Evolutionary conservation across 441 rosid genomes (phyloP).

Genomic region (Euphorbia corollata): DNA sequence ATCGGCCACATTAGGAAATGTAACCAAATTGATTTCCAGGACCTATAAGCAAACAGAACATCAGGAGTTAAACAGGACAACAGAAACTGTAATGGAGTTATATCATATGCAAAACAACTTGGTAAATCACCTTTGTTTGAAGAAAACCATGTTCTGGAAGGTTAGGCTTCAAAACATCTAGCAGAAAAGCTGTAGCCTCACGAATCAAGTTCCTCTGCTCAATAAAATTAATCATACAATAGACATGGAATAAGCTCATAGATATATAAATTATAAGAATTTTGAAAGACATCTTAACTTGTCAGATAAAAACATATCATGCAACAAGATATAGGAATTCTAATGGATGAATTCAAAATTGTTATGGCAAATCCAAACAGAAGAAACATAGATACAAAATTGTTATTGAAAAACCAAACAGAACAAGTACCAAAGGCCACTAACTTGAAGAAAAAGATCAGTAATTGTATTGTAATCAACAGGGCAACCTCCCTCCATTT

Average conservation of each 20-base stretch:
- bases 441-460: slow-evolving; percentile 99
- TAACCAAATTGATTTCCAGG: slow-evolving; percentile 93
- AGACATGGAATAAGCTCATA: not conserved
- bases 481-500: slow-evolving; percentile 99
- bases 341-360: not conserved
- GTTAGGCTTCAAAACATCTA: slow-evolving; percentile 98
- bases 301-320: not conserved
- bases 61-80: slow-evolving; percentile 20
- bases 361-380: not conserved
- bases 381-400: too few species aligned
- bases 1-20: slow-evolving; percentile 98
- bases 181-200: slow-evolving; percentile 96
- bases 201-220: slow-evolving; percentile 90
- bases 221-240: not conserved
- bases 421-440: not conserved
- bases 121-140: slow-evolving; percentile 72
- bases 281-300: not conserved
- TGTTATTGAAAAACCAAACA: not conserved
- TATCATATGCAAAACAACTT: slow-evolving; percentile 3
- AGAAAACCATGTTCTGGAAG: slow-evolving; percentile 89
- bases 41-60: slow-evolving; percentile 42
- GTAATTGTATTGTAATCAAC: slow-evolving; percentile 96
- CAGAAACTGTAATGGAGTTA: slow-evolving; percentile 3
- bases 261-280: not conserved
- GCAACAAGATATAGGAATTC: too few species aligned